Evolutionary conservation across 73 alveolate genomes (phyloP).

Genomic region (Chromera velia): DNA sequence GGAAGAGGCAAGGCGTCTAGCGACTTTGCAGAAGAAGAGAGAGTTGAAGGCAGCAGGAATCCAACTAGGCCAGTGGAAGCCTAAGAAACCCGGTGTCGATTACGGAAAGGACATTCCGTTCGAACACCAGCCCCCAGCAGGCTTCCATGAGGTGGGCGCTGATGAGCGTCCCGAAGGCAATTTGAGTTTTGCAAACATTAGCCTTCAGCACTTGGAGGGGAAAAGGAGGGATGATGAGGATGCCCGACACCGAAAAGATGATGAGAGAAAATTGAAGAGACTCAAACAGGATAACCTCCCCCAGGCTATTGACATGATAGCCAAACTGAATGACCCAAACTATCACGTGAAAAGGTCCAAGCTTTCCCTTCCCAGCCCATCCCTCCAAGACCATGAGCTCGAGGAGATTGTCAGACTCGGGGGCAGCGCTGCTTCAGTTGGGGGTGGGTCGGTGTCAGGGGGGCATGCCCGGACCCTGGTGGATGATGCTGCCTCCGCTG

Average conservation of each 20-base stretch:
- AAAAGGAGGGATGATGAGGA: slow-evolving; percentile 79
- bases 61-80: slow-evolving; percentile 50
- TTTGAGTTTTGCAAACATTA: slow-evolving; percentile 55
- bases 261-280: slow-evolving; percentile 72
- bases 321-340: slow-evolving; percentile 57
- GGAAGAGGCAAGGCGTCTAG: slow-evolving; percentile 97
- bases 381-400: neutral
- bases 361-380: neutral
- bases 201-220: slow-evolving; percentile 59
- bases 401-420: slow-evolving; percentile 47
- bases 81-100: slow-evolving; percentile 66
- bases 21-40: slow-evolving; percentile 88
- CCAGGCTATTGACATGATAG: slow-evolving; percentile 70
- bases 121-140: slow-evolving; percentile 71
- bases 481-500: slow-evolving; percentile 22
- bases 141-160: slow-evolving; percentile 62
- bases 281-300: slow-evolving; percentile 78
- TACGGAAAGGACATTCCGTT: slow-evolving; percentile 80
- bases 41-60: slow-evolving; percentile 92
- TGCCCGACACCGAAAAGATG: slow-evolving; percentile 70
- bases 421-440: neutral
- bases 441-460: neutral
- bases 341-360: neutral
- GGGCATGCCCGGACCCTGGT: neutral
- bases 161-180: slow-evolving; percentile 61